Percentiles rank a stretch among this genome's conserved stretches.
Conservation (phyloP, 2,329 filamentous ascomycete species). For the Huntiella bhutanensis region DNA sequence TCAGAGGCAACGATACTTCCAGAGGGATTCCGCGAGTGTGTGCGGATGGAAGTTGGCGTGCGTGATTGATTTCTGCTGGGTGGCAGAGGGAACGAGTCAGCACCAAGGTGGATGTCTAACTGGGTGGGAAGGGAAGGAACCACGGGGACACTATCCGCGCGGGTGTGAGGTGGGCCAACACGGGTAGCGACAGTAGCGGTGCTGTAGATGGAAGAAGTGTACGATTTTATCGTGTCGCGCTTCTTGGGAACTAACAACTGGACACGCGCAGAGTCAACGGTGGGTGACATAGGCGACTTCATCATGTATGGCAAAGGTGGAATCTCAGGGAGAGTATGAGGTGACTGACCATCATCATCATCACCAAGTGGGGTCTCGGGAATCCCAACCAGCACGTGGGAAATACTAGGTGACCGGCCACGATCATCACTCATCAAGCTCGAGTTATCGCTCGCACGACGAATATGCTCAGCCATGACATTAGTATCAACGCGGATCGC, state of each 20-base stretch:
- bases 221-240: neutral
- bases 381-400: conserved; percentile 4
- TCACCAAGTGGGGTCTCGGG: neutral
- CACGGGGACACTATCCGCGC: neutral
- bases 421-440: neutral
- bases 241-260: neutral
- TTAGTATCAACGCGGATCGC: neutral
- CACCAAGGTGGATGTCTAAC: too few species aligned
- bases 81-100: neutral
- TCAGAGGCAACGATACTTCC: neutral
- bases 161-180: neutral
- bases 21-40: neutral
- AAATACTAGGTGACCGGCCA: neutral
- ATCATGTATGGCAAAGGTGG: conserved; percentile 1
- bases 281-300: conserved; percentile 1
- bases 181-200: neutral
- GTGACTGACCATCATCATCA: conserved; percentile 1
- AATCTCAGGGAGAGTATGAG: neutral
- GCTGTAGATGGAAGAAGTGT: conserved; percentile 3
- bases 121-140: conserved; percentile 3
- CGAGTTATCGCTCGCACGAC: neutral
- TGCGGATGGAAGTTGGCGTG: neutral
- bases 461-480: neutral
- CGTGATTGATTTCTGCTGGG: neutral
- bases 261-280: neutral